Base-by-base conservation (phyloP, 148 eudicot genomes). In the Tetragonia tetragonoides region DNA sequence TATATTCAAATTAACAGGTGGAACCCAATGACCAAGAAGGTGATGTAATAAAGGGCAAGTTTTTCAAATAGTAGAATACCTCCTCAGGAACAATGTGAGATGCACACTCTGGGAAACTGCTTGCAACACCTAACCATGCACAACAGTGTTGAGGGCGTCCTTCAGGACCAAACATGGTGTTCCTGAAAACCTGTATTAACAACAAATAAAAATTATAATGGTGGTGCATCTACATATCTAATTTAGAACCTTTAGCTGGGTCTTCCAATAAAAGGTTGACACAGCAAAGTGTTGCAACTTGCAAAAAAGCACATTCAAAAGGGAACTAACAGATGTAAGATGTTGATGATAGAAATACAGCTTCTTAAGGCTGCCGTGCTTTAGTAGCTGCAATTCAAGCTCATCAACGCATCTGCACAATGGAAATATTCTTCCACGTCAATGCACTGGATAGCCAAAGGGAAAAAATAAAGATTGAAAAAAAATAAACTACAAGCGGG, bases 151-250 rank as follows among this genome's bases (percentile, higher is more conserved):
- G 99, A 51, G 99, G 99, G 78, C 98, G 97, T 67, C 99, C 99
- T 87, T 95, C 99, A 53, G 99, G 99, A 76, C 98, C 99, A 95
- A 95, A 95, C 99, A 95, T 95, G 82, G 99, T 95, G 80, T 93
- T 93, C 78, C 99, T 87, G 85, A 95, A 95, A 84, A 95, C 99
- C 99, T 95, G 89, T 76, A 65, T 54, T 62, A 77, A 51, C 53
- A 79, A 60, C 67, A 40, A 7, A 61, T 79, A 70, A 78, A 64
- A 72, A 73, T 64, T 66, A 17, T 66, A 20, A 40, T 56, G 15
- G 77, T 65, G 57, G 65, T 37, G 66, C 66, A 38, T 40, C 24
- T 17, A 67, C 16, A 56, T 42, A 60, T 44, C 34, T 42, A 23
- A 66, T 9, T 44, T 20, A 71, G 44, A 23, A 44, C 41, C 62